phyloP scores from a whole-genome alignment of 768 basidiomycete genomes.

The Tylopilus vinaceipallidus region DNA sequence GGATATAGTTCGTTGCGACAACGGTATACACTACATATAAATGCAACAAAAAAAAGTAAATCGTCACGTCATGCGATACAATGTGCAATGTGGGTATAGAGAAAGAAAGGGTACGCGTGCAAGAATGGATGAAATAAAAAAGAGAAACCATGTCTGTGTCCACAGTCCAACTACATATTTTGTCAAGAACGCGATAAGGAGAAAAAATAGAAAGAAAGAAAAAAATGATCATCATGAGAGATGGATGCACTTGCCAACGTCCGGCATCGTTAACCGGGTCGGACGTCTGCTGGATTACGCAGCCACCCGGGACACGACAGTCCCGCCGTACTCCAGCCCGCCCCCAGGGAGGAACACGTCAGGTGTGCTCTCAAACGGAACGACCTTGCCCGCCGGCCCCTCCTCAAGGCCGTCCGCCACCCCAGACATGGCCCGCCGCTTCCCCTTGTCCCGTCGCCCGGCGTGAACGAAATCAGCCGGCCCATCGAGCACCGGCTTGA shows the following conservation, averaged over 20 bases:
- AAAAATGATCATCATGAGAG: not conserved
- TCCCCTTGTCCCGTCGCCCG: constrained; percentile 27
- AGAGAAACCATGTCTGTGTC: constrained; percentile 9
- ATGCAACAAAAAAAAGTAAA: constrained; percentile 3
- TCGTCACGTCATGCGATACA: constrained; percentile 10
- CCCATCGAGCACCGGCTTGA: constrained; percentile 27
- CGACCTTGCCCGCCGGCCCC: constrained; percentile 23
- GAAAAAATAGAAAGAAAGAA: not conserved
- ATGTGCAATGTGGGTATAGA: constrained; percentile 1
- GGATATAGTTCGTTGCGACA: not conserved
- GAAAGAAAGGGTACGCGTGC: not conserved
- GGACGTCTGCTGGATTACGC: constrained; percentile 15
- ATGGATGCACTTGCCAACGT: too few relatives aligned
- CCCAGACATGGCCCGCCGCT: constrained; percentile 16
- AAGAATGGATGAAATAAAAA: constrained; percentile 10
- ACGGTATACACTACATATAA: constrained; percentile 2
- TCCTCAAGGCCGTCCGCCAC: constrained; percentile 19
- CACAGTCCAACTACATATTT: too few relatives aligned
- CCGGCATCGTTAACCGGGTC: too few relatives aligned
- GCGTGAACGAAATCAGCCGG: constrained; percentile 23
- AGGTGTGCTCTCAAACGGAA: constrained; percentile 38
- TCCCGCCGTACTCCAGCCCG: constrained; percentile 33
- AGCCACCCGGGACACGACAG: constrained; percentile 36
- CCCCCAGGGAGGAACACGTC: constrained; percentile 28
- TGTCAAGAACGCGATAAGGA: too few relatives aligned